phyloP scores from a whole-genome alignment of 2,329 filamentous ascomycete species.

The Fulvia fulva region DNA sequence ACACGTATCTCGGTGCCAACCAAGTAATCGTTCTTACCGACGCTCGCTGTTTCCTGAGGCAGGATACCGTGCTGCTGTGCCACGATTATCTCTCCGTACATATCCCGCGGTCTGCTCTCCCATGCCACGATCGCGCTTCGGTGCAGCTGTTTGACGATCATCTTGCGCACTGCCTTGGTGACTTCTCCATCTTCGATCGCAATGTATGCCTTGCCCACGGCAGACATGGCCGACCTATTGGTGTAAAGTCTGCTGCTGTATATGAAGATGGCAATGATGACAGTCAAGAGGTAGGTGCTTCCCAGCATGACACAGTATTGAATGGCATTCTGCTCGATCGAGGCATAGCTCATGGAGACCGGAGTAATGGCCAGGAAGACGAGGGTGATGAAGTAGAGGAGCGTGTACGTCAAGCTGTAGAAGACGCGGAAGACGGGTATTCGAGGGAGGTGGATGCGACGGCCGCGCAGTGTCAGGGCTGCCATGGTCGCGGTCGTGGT shows the following conservation, averaged over 20 bases:
- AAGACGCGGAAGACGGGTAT: constrained; percentile 70
- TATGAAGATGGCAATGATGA: constrained; percentile 67
- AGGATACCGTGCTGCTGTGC: constrained; percentile 30
- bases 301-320: constrained; percentile 82
- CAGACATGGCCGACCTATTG: constrained; percentile 70
- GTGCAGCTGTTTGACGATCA: constrained; percentile 69
- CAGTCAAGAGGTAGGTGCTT: constrained; percentile 69
- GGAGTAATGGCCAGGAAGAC: constrained; percentile 75
- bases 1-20: constrained; percentile 37
- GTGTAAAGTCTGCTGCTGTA: constrained; percentile 84
- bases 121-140: constrained; percentile 79
- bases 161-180: constrained; percentile 65
- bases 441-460: constrained; percentile 36
- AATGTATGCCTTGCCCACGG: constrained; percentile 82
- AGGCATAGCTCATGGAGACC: constrained; percentile 72
- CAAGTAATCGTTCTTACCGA: constrained; percentile 23
- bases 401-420: constrained; percentile 69
- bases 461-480: constrained; percentile 9
- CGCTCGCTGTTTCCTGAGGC: constrained; percentile 16
- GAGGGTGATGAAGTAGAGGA: constrained; percentile 70
- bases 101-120: constrained; percentile 66
- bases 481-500: constrained; percentile 12
- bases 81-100: constrained; percentile 33
- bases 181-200: constrained; percentile 84
- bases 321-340: constrained; percentile 60